Percentiles rank a stretch among this genome's conserved stretches.
phyloP scores from a whole-genome alignment of 1,284 basidiomycete species.

The Malassezia nana region DNA sequence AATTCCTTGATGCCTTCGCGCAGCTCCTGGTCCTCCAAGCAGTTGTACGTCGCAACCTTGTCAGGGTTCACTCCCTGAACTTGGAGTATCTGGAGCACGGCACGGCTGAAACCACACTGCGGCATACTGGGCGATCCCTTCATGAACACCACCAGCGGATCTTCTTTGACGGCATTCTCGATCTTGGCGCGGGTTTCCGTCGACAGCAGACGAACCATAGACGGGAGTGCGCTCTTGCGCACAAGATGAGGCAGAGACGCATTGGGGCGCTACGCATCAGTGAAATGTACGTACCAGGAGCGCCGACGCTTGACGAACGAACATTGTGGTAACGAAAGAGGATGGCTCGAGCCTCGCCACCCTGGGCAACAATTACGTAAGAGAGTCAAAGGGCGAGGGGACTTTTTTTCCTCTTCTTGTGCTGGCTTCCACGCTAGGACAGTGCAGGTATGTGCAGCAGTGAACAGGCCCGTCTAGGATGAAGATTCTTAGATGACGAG shows the following conservation, averaged over 20 bases:
- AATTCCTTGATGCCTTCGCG: conserved; percentile 84
- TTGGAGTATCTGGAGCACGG: conserved; percentile 79
- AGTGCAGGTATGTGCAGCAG: not conserved
- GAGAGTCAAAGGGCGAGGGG: not conserved
- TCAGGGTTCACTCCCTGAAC: conserved; percentile 66
- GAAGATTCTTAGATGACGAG: conserved; percentile 42
- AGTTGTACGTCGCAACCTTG: conserved; percentile 61
- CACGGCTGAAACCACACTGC: conserved; percentile 81
- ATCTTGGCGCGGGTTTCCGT: conserved; percentile 52
- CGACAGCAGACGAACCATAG: conserved; percentile 47
- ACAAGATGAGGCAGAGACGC: not conserved
- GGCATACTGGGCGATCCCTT: conserved; percentile 68
- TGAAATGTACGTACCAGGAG: conserved; percentile 6
- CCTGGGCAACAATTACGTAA: not conserved
- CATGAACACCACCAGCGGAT: conserved; percentile 84
- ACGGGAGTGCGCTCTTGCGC: not conserved
- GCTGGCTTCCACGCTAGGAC: not conserved
- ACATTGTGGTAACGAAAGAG: conserved; percentile 8
- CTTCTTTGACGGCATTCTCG: conserved; percentile 55
- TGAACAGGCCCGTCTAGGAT: conserved; percentile 20
- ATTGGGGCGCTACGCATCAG: conserved; percentile 8
- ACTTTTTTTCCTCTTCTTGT: conserved; percentile 1
- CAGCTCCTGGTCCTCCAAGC: conserved; percentile 74
- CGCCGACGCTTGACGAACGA: conserved; percentile 8
- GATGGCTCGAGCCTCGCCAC: conserved; percentile 1